Percentiles rank a stretch among this genome's conserved stretches.
These are phyloP conservation scores for Dryadomyces quercus-mongolicae DNA, from an alignment of 2,329 filamentous ascomycete genomes.

Conservation along the genomic window DNA sequence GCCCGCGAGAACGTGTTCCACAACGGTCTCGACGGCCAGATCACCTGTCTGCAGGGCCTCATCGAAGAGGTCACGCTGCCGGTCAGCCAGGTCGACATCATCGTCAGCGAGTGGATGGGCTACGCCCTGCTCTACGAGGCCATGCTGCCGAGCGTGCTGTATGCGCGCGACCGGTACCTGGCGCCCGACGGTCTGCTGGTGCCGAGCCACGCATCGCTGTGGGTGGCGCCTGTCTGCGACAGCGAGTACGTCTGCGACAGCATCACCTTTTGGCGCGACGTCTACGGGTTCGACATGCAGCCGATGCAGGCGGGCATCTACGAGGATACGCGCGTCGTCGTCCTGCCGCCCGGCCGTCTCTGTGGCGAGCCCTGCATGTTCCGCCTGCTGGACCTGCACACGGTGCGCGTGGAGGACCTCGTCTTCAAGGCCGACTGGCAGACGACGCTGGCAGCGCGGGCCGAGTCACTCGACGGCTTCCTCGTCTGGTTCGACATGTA, in stretches of 20 bases:
- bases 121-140: slow-evolving; percentile 89
- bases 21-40: slow-evolving; percentile 61
- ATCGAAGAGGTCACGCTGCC: slow-evolving; percentile 78
- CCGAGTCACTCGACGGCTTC: slow-evolving; percentile 71
- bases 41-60: slow-evolving; percentile 72
- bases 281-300: slow-evolving; percentile 92
- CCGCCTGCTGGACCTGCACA: slow-evolving; percentile 65
- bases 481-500: slow-evolving; percentile 91
- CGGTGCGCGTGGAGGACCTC: slow-evolving; percentile 57
- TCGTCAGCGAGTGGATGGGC: slow-evolving; percentile 97
- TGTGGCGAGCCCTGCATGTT: slow-evolving; percentile 54
- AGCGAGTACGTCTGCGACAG: slow-evolving; percentile 65
- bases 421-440: slow-evolving; percentile 61
- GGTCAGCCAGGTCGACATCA: slow-evolving; percentile 76
- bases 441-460: slow-evolving; percentile 46
- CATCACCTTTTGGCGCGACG: slow-evolving; percentile 76
- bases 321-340: slow-evolving; percentile 69
- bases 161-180: slow-evolving; percentile 77
- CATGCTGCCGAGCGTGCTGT: slow-evolving; percentile 89
- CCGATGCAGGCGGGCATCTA: slow-evolving; percentile 76
- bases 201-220: slow-evolving; percentile 73
- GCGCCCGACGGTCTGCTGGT: slow-evolving; percentile 70
- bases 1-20: slow-evolving; percentile 74
- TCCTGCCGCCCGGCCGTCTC: slow-evolving; percentile 49
- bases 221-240: slow-evolving; percentile 70